These are phyloP conservation scores for Auricularia sp. DNA, from an alignment of 768 basidiomycete species.

Conservation along the genomic window DNA sequence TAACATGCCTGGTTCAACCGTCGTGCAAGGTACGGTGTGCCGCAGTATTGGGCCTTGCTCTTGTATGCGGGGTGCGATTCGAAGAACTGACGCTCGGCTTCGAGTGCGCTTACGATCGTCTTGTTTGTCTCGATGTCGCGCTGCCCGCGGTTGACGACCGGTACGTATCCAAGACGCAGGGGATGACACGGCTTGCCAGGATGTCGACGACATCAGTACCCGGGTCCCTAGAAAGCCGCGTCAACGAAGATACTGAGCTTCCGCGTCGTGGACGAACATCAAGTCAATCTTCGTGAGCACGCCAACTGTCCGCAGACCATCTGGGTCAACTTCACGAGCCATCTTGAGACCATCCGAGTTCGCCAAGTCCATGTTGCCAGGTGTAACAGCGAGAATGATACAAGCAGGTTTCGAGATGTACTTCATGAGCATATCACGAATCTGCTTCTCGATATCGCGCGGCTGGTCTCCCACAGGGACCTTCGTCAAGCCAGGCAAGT, in stretches of 20 bases:
- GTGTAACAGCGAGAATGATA: constrained; percentile 93
- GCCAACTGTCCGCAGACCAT: constrained; percentile 94
- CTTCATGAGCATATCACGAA: constrained; percentile 90
- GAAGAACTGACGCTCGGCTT: constrained; percentile 86
- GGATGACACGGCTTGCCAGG: constrained; percentile 95
- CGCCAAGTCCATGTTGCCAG: constrained; percentile 92
- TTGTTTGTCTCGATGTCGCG: constrained; percentile 90
- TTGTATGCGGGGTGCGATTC: constrained; percentile 91
- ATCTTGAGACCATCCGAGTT: constrained; percentile 96
- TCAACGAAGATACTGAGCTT: constrained; percentile 5
- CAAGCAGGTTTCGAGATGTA: constrained; percentile 92
- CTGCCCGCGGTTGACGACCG: constrained; percentile 97
- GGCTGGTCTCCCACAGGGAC: constrained; percentile 96
- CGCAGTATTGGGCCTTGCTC: constrained; percentile 90
- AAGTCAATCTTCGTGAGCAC: constrained; percentile 97
- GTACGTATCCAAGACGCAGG: constrained; percentile 91
- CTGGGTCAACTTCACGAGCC: constrained; percentile 94
- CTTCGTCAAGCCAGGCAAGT: constrained; percentile 91
- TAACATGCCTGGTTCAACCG: constrained; percentile 82
- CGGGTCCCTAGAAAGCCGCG: constrained; percentile 59
- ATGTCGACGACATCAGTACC: constrained; percentile 99
- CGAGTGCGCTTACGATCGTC: constrained; percentile 74
- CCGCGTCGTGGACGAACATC: constrained; percentile 53
- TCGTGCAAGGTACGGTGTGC: constrained; percentile 90
- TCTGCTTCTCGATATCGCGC: constrained; percentile 94